Percentiles rank a stretch among this genome's conserved stretches.
Evolutionary conservation across 345 rosid genomes (phyloP).

Genomic region (Linum tenue): DNA sequence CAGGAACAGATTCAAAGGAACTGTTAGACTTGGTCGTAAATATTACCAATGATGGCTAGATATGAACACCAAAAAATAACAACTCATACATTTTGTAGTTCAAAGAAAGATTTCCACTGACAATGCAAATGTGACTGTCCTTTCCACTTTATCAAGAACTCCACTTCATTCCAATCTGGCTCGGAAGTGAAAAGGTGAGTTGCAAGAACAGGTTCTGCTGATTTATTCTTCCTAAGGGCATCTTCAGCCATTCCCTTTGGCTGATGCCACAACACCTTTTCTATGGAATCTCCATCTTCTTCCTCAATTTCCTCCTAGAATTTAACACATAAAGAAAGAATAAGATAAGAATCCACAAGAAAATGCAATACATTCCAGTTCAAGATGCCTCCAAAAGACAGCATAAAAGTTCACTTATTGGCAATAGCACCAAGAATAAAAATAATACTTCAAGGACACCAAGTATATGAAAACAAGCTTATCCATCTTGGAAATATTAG

Average conservation of each 20-base stretch:
- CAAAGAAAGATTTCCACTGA: slow-evolving; percentile 79
- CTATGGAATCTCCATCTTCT: slow-evolving; percentile 91
- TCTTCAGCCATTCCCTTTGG: slow-evolving; percentile 77
- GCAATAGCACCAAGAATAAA: not conserved
- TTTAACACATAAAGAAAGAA: slow-evolving; percentile 13
- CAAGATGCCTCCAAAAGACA: not conserved
- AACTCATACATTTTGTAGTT: slow-evolving; percentile 74
- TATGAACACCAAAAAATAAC: not conserved
- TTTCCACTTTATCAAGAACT: slow-evolving; percentile 96
- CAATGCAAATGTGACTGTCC: slow-evolving; percentile 99
- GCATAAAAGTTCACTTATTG: not conserved
- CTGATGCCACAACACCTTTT: slow-evolving; percentile 97
- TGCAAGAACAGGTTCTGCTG: slow-evolving; percentile 59
- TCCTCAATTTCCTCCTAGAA: slow-evolving; percentile 83
- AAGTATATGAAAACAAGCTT: not conserved
- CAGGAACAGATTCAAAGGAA: not conserved
- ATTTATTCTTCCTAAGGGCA: slow-evolving; percentile 44
- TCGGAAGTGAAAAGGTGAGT: slow-evolving; percentile 69
- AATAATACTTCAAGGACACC: not conserved
- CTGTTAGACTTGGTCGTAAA: not conserved
- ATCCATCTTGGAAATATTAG: no score
- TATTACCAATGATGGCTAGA: not conserved
- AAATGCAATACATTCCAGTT: not conserved
- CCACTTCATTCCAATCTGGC: slow-evolving; percentile 84
- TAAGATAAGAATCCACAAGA: not conserved